Percentiles rank a stretch among this genome's conserved stretches.
These are phyloP conservation scores for Platanus orientalis DNA, from an alignment of 164 flowering plant species.

Conservation along the genomic window DNA sequence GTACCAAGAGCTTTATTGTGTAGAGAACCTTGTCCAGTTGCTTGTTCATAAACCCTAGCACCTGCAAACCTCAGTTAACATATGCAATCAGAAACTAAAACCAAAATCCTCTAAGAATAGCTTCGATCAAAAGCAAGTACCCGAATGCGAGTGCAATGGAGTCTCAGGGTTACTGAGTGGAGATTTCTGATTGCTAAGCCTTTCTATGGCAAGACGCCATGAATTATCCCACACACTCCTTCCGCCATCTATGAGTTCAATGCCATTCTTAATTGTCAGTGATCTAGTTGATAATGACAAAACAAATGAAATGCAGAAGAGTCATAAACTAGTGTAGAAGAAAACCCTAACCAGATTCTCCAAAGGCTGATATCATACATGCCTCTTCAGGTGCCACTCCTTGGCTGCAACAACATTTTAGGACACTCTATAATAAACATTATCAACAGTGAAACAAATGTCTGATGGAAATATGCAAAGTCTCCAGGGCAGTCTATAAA, in stretches of 20 bases:
- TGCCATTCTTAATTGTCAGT: slow-evolving; percentile 2
- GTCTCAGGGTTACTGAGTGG: slow-evolving; percentile 40
- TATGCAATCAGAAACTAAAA: slow-evolving; percentile 4
- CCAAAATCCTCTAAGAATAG: background rate
- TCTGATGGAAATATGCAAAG: background rate
- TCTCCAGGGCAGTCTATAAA: background rate
- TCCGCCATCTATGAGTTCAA: slow-evolving; percentile 62
- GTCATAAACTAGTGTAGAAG: background rate
- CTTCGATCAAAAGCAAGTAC: slow-evolving; percentile 25
- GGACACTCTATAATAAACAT: background rate
- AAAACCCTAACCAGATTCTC: slow-evolving; percentile 53
- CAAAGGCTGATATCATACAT: slow-evolving; percentile 90
- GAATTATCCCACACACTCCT: slow-evolving; percentile 70
- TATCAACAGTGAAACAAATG: background rate
- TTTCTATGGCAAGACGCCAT: slow-evolving; percentile 66
- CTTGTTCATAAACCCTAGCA: slow-evolving; percentile 39
- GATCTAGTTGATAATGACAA: background rate
- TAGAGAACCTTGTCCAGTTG: slow-evolving; percentile 31
- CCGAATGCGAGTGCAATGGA: slow-evolving; percentile 48
- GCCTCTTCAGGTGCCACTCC: slow-evolving; percentile 87
- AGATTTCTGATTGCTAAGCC: slow-evolving; percentile 51
- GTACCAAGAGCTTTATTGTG: slow-evolving; percentile 42
- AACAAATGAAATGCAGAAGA: background rate
- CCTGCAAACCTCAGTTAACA: slow-evolving; percentile 37
- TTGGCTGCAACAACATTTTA: slow-evolving; percentile 53